Base-by-base conservation (phyloP, 805 yeast genomes). In the Wickerhamomyces chaumierensis region DNA sequence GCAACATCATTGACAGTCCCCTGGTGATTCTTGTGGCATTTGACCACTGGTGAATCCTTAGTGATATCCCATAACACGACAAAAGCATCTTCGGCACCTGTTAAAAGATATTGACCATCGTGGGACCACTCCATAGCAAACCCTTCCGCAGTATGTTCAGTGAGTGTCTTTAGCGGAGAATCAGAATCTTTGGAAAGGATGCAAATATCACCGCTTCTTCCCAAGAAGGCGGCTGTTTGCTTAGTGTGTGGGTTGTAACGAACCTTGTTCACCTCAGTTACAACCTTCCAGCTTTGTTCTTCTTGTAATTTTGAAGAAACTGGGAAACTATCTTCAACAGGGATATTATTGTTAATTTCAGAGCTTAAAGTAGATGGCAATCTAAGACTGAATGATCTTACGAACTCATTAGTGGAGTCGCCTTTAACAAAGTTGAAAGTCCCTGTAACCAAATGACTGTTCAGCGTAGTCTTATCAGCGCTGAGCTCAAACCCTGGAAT, bases 21-120 rank as follows among this genome's bases (percentile, higher is more conserved):
- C 4, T 61, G 47, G 53, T 80, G 86, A 12, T 38, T 36, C 7
- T 71, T 55, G 36, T 64, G 72, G 41, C 62, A 66, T 31, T 31
- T 5, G n/a, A 57, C 42, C 14, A 86, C 86, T 4, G 66, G 55
- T 4, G 43, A 15, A 5, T 57, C 46, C 9, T 21, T 31, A 20
- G 57, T 46, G 9, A 73, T 49, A 46, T 81, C 81, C 94, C 94
- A 85, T 31, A 79, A 52, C 0, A 84, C 84, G 33, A 84, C 73
- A 20, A 72, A 71, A 14, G 70, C 58, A 55, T 84, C 94, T 42
- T 73, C 75, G 4, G 85, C 68, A 2, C 84, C 82, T 2, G 87
- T 66, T 12, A 78, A 60, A 23, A 86, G 65, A 42, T 57, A 57
- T 31, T 69, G 63, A 20, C 57, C 57, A n/a, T 47, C 27, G 4